Percentiles rank a stretch among this genome's conserved stretches.
Conservation (phyloP, 176 grass and related monocot species). For the Triticum monococcum region DNA sequence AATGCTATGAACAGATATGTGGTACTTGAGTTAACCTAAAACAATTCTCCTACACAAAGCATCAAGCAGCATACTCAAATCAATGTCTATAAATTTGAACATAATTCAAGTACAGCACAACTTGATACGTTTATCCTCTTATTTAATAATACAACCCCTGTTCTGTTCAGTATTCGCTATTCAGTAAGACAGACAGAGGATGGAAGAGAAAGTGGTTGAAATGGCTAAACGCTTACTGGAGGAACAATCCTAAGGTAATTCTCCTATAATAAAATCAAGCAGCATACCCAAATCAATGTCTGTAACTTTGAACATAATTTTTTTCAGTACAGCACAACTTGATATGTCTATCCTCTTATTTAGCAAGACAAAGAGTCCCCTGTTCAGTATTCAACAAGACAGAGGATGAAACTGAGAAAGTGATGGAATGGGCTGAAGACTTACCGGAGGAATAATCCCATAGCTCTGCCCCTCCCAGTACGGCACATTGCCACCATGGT, state of each 20-base stretch:
- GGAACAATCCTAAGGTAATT: background rate
- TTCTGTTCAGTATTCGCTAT: background rate
- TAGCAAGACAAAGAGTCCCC: background rate
- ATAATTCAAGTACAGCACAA: background rate
- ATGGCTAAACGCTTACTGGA: no score
- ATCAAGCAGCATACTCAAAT: background rate
- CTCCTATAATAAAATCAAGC: background rate
- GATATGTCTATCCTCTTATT: background rate
- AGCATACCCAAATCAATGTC: background rate
- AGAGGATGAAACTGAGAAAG: background rate
- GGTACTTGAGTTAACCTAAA: background rate
- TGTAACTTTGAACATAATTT: background rate
- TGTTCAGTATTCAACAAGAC: background rate
- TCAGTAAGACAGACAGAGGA: background rate
- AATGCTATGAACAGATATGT: background rate
- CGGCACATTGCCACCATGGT: conserved; percentile 85
- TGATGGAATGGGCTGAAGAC: background rate
- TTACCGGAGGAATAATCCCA: conserved; percentile 88
- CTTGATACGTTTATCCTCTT: background rate
- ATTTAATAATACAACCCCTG: background rate
- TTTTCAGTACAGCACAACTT: background rate
- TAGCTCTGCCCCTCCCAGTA: conserved; percentile 98
- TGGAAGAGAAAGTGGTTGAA: no score
- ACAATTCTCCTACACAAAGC: background rate
- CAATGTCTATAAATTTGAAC: background rate